These are phyloP conservation scores for Cardiosporidium cionae DNA, from an alignment of 169 alveolate species.

Conservation along the genomic window DNA sequence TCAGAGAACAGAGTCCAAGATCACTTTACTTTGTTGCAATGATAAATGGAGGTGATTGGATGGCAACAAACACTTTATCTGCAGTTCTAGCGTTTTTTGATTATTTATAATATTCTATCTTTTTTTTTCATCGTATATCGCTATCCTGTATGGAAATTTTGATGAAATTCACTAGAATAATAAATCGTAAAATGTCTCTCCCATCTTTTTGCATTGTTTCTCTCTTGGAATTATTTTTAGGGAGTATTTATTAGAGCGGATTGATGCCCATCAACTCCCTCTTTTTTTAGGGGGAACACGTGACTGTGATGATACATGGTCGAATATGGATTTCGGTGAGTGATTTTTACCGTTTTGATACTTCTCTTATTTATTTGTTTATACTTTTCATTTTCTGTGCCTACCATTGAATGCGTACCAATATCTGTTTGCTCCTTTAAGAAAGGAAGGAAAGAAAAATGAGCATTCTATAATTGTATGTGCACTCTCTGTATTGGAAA, in stretches of 20 bases:
- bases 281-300: neutral
- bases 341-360: neutral
- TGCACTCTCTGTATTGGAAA: no score
- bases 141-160: neutral
- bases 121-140: neutral
- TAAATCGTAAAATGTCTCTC: neutral
- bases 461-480: no score
- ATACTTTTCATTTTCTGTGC: no score
- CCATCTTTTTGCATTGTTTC: neutral
- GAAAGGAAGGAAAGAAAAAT: no score
- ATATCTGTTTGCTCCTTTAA: no score
- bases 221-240: neutral
- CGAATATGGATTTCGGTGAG: neutral
- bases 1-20: no score
- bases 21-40: no score
- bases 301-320: neutral
- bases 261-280: neutral
- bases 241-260: neutral
- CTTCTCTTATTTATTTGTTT: neutral
- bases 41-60: no score
- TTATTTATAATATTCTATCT: neutral
- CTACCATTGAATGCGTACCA: no score
- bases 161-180: no score
- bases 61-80: no score
- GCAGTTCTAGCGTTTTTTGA: neutral